Base-by-base conservation (phyloP, 2,329 filamentous ascomycete species). In the Rhinocladiella similis region DNA sequence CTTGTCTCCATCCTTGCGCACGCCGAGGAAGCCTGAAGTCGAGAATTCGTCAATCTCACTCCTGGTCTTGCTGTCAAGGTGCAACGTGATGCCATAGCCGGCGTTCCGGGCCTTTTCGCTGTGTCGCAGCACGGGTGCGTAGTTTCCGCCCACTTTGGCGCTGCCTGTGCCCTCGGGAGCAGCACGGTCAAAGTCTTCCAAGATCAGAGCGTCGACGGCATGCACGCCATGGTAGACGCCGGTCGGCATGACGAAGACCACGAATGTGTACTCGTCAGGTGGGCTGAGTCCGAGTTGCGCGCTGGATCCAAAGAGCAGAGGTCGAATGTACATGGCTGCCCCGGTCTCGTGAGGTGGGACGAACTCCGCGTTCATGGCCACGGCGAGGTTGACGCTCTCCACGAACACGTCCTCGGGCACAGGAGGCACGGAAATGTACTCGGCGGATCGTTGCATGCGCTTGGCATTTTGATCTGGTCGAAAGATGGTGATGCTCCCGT, bases 111-210 rank as follows among this genome's bases (percentile, higher is more conserved):
- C 93, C 68, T 83, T 87, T 66, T 96, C 91, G 69, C 90, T 95
- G 81, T 90, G 91, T 54, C 89, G 81, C 67, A 97, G 75, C 4
- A 97, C 93, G 2, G 93, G 93, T 9, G 92, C 93, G 70, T 97
- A 97, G 76, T 97, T 97, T 13, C 93, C 94, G 22, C 94, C 93
- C 2, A 97, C 83, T 76, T 97, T 97, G n/a, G 91, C 93, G 60
- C 85, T 87, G 0, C 93, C 93, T 0, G 90, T 95, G 1, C 93
- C 93, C 66, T 91, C 85, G 1, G 94, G 93, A n/a, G 93, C 93
- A 0, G 92, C 84, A 27, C 93, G 89, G 73, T 97, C 93, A 70
- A 97, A 97, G 27, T 94, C 88, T 68, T 97, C 93, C 2, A 97
- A 80, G 57, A 97, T 89, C 51, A 97, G 77, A 1, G 89, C 90